Evolutionary conservation across 1,139 yeast genomes (phyloP).

Genomic region (Waltiozyma solani): DNA sequence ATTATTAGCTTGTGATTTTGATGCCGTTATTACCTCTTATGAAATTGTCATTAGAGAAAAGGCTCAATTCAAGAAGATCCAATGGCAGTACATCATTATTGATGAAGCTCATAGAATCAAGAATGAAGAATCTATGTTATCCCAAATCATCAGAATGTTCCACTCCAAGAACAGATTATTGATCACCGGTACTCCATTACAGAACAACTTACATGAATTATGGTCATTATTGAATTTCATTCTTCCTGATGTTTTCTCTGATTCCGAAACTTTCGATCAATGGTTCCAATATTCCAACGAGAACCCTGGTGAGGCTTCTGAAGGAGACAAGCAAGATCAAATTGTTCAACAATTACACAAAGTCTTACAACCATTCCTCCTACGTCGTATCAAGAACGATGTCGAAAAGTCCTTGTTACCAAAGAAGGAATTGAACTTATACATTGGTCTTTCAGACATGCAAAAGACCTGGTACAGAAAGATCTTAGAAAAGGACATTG

Average conservation of each 20-base stretch:
- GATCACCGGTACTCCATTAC: slow-evolving; percentile 77
- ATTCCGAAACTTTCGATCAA: slow-evolving; percentile 61
- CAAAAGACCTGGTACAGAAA: slow-evolving; percentile 71
- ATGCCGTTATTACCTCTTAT: slow-evolving; percentile 63
- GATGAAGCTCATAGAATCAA: slow-evolving; percentile 82
- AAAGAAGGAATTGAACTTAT: slow-evolving; percentile 62
- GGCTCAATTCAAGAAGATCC: slow-evolving; percentile 48
- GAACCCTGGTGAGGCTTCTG: slow-evolving; percentile 23
- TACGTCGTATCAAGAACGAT: slow-evolving; percentile 69
- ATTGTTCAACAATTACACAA: slow-evolving; percentile 84
- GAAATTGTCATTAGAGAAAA: slow-evolving; percentile 74
- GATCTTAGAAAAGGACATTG: slow-evolving; percentile 68
- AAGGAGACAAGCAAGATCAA: slow-evolving; percentile 41
- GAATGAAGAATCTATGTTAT: slow-evolving; percentile 63
- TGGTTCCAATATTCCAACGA: slow-evolving; percentile 41
- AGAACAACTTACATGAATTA: slow-evolving; percentile 66
- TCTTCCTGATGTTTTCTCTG: slow-evolving; percentile 71
- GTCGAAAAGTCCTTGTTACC: slow-evolving; percentile 73
- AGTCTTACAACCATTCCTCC: slow-evolving; percentile 67
- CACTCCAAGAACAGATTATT: slow-evolving; percentile 60
- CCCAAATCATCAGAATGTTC: slow-evolving; percentile 67
- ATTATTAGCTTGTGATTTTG: slow-evolving; percentile 55
- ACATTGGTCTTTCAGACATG: slow-evolving; percentile 69
- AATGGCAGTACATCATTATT: slow-evolving; percentile 67
- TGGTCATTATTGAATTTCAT: slow-evolving; percentile 75